Percentiles rank a stretch among this genome's conserved stretches.
Evolutionary conservation across 345 rosid genomes (phyloP).

Genomic region (Brassica cretica): DNA sequence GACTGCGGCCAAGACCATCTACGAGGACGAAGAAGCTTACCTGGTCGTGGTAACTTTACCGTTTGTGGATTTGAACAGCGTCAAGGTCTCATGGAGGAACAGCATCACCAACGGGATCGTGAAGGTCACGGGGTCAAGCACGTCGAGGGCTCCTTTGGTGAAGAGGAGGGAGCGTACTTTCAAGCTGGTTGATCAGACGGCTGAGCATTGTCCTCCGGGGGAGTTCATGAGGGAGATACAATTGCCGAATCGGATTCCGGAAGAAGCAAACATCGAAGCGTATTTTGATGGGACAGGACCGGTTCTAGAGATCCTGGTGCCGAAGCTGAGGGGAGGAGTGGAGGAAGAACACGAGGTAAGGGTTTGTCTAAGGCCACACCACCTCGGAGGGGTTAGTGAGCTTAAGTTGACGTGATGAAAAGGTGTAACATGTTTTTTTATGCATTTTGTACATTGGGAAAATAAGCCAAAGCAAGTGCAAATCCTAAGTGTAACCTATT

Average conservation of each 20-base stretch:
- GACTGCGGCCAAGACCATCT: conserved; percentile 89
- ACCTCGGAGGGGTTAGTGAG: conserved; percentile 53
- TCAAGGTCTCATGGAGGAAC: conserved; percentile 97
- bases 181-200: conserved; percentile 79
- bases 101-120: conserved; percentile 71
- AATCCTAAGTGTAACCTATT: background rate
- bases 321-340: conserved; percentile 62
- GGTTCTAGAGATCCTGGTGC: conserved; percentile 87
- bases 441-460: conserved; percentile 18
- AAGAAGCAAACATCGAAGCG: conserved; percentile 87
- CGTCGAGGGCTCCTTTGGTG: conserved; percentile 70
- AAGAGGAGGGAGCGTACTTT: conserved; percentile 84
- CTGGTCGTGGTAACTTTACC: conserved; percentile 83
- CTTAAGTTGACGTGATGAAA: conserved; percentile 58
- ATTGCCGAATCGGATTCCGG: conserved; percentile 81
- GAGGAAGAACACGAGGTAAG: conserved; percentile 95
- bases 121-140: conserved; percentile 80
- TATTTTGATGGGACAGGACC: conserved; percentile 82
- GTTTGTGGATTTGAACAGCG: conserved; percentile 86
- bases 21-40: conserved; percentile 80
- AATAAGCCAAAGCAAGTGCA: conserved; percentile 26
- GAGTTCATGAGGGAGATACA: conserved; percentile 91
- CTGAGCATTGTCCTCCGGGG: conserved; percentile 98
- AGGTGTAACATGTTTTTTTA: conserved; percentile 2
- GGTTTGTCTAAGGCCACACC: conserved; percentile 80